Evolutionary conservation across 2,329 filamentous ascomycete species (phyloP).

Genomic region (Xylaria sp.): DNA sequence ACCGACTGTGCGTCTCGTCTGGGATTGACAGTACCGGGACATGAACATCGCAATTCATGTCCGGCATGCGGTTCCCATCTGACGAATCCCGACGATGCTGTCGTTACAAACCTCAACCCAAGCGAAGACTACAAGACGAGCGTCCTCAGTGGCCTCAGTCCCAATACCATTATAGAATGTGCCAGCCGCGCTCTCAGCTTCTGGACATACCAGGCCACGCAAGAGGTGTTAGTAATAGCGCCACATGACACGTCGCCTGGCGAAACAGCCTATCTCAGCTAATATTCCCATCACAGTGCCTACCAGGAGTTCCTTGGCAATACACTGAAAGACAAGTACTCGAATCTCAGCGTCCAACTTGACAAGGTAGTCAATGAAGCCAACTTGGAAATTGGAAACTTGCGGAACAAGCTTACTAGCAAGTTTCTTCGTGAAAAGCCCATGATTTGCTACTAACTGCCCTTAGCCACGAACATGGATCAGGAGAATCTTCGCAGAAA

Average conservation of each 20-base stretch:
- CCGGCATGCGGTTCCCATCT: conserved; percentile 76
- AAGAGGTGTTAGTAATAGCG: conserved; percentile 74
- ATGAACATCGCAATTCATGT: conserved; percentile 60
- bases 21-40: conserved; percentile 60
- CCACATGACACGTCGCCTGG: neutral
- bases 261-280: conserved; percentile 1
- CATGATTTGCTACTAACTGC: conserved; percentile 3
- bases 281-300: conserved; percentile 49
- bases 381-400: conserved; percentile 68
- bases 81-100: conserved; percentile 72
- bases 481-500: conserved; percentile 68
- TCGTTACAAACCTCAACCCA: conserved; percentile 71
- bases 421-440: conserved; percentile 30
- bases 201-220: conserved; percentile 83
- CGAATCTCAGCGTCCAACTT: conserved; percentile 64
- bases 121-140: conserved; percentile 90
- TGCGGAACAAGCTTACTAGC: conserved; percentile 70
- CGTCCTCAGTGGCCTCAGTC: conserved; percentile 79
- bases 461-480: conserved; percentile 58
- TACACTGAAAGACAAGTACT: conserved; percentile 72
- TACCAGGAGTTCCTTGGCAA: conserved; percentile 79
- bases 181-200: conserved; percentile 78
- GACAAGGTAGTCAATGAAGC: conserved; percentile 76
- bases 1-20: conserved; percentile 68
- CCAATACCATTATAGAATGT: conserved; percentile 83